A percentile compares a stretch with the other conserved stretches of the same genome.
Conservation (phyloP, 306 rosid genomes). For the Dalbergia cultrata region DNA sequence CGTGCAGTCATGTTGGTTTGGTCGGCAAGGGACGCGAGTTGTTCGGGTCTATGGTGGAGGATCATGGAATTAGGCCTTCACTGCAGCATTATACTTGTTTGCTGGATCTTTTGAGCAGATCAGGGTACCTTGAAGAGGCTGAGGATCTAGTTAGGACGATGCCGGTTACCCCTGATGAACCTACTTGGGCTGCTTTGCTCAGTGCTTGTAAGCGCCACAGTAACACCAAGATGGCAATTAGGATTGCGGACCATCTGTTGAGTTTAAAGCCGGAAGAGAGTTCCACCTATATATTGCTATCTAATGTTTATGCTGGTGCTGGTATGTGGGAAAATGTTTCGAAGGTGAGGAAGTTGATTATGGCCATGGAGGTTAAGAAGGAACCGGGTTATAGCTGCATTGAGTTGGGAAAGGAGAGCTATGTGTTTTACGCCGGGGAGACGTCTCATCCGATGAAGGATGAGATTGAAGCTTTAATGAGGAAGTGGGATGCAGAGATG, state of each 20-base stretch:
- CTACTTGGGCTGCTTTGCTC: slow-evolving; percentile 89
- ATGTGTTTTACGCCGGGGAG: slow-evolving; percentile 90
- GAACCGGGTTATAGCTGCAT: slow-evolving; percentile 86
- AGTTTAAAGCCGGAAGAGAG: slow-evolving; percentile 70
- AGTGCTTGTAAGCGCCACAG: slow-evolving; percentile 84
- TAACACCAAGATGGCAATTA: slow-evolving; percentile 66
- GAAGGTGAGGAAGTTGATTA: slow-evolving; percentile 73
- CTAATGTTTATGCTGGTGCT: slow-evolving; percentile 77
- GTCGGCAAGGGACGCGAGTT: slow-evolving; percentile 71
- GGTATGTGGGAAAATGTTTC: slow-evolving; percentile 81
- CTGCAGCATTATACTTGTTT: slow-evolving; percentile 90
- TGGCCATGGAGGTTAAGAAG: slow-evolving; percentile 71
- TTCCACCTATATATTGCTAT: slow-evolving; percentile 72
- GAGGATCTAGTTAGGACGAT: slow-evolving; percentile 63
- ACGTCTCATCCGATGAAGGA: slow-evolving; percentile 76
- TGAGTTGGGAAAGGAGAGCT: slow-evolving; percentile 75
- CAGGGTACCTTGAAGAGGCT: slow-evolving; percentile 90
- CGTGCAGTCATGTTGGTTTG: slow-evolving; percentile 83
- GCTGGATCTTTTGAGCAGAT: slow-evolving; percentile 86
- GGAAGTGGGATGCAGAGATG: slow-evolving; percentile 71
- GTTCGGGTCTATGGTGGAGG: slow-evolving; percentile 73
- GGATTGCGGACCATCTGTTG: slow-evolving; percentile 70
- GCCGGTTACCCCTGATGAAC: slow-evolving; percentile 85
- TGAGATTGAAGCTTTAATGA: slow-evolving; percentile 67
- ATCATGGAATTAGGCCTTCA: slow-evolving; percentile 72